phyloP scores from a whole-genome alignment of 257 asterid species.

The Nicotiana sylvestris region DNA sequence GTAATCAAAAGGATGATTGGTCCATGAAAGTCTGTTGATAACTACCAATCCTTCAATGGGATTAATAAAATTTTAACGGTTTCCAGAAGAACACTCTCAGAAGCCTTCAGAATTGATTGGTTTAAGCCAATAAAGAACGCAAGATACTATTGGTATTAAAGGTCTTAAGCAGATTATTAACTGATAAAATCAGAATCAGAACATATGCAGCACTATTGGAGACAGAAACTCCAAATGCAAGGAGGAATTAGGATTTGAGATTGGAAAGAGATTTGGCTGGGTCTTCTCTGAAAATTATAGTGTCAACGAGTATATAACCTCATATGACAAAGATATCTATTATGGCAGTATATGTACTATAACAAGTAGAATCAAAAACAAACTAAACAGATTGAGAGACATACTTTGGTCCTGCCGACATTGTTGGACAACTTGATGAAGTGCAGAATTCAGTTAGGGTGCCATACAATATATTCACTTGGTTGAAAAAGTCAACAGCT shows the following conservation, averaged over 20 bases:
- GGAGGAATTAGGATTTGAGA: neutral
- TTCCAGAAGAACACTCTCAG: neutral
- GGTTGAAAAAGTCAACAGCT: constrained; percentile 92
- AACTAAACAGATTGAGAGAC: constrained; percentile 13
- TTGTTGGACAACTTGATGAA: constrained; percentile 74
- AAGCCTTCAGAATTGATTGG: neutral
- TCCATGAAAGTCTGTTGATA: neutral
- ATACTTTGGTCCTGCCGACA: constrained; percentile 92
- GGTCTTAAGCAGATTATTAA: neutral
- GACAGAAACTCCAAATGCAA: no score
- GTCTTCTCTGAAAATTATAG: neutral
- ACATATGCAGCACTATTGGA: neutral
- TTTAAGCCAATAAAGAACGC: neutral
- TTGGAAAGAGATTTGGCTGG: neutral
- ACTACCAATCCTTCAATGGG: neutral
- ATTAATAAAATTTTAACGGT: neutral
- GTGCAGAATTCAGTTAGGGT: constrained; percentile 93
- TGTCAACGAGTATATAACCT: neutral
- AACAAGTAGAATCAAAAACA: neutral
- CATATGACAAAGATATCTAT: neutral
- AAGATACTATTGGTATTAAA: neutral
- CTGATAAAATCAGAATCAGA: neutral
- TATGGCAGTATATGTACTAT: no score
- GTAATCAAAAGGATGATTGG: neutral
- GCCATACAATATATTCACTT: constrained; percentile 84